Conservation (phyloP, 2,329 filamentous ascomycete species). For the Gnomoniopsis smithogilvyi region DNA sequence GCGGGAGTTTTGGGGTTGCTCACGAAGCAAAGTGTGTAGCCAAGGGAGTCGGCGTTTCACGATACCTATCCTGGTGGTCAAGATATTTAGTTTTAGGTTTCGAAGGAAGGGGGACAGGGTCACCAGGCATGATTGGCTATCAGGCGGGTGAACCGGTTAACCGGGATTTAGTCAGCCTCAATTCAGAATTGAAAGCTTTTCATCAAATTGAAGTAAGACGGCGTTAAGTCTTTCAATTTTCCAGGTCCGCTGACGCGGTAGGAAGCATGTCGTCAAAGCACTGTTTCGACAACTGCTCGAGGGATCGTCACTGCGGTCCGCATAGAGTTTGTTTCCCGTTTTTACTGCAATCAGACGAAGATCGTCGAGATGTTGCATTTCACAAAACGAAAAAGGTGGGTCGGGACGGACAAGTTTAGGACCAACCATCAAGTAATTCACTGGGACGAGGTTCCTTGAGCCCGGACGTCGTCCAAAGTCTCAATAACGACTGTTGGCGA, state of each 20-base stretch:
- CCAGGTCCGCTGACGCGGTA: too few species aligned
- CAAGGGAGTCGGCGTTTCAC: constrained; percentile 16
- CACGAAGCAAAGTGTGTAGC: constrained; percentile 6
- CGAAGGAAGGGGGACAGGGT: neutral
- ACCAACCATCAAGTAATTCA: neutral
- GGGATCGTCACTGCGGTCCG: too few species aligned
- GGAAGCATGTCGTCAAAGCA: too few species aligned
- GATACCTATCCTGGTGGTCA: constrained; percentile 3
- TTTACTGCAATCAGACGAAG: neutral
- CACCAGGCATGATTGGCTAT: neutral
- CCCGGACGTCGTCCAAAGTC: neutral
- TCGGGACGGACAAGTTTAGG: neutral
- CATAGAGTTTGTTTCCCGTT: neutral
- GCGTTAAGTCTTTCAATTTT: too few species aligned
- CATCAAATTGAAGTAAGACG: too few species aligned
- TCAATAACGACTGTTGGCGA: neutral
- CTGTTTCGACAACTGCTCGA: neutral
- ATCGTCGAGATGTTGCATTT: neutral
- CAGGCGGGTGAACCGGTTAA: neutral
- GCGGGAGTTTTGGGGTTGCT: constrained; percentile 9
- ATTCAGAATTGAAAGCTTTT: neutral
- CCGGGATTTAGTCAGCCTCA: neutral
- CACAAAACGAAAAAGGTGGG: neutral
- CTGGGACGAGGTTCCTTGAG: neutral
- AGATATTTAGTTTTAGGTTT: neutral